Conservation (phyloP, 2,329 filamentous ascomycete genomes). For the Dactylellina leptospora region DNA sequence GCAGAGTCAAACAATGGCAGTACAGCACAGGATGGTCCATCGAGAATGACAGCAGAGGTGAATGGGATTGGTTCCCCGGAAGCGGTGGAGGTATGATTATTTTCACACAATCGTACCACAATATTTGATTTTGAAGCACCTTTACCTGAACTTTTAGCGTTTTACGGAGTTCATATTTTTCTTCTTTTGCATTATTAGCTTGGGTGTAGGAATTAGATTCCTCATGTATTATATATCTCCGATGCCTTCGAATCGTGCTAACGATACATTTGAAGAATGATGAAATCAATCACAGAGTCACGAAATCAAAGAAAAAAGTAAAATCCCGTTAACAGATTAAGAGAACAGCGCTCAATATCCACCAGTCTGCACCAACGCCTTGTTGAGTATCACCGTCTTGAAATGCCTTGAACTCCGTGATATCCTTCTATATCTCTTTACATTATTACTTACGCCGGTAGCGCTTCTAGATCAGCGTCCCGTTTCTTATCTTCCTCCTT, state of each 20-base stretch:
- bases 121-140: conserved; percentile 9
- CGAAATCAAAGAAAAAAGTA: no score
- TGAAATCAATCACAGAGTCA: neutral
- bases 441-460: conserved; percentile 49
- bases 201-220: no score
- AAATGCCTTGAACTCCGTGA: conserved; percentile 28
- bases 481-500: conserved; percentile 34
- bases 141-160: neutral
- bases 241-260: neutral
- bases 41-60: conserved; percentile 15
- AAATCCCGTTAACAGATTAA: no score
- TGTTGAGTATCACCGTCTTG: conserved; percentile 9
- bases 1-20: neutral
- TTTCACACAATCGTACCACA: neutral
- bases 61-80: conserved; percentile 39
- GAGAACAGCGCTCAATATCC: no score
- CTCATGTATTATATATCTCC: conserved; percentile 9
- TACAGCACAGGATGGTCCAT: neutral
- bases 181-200: no score
- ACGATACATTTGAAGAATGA: neutral
- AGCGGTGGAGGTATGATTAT: conserved; percentile 22
- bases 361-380: conserved; percentile 39
- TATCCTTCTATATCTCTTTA: conserved; percentile 1
- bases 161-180: neutral
- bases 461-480: conserved; percentile 55